Evolutionary conservation across 352 stramenopile genomes (phyloP), one percentile per base, ranked within the genome.

Genomic region (Phytophthora lateralis): DNA sequence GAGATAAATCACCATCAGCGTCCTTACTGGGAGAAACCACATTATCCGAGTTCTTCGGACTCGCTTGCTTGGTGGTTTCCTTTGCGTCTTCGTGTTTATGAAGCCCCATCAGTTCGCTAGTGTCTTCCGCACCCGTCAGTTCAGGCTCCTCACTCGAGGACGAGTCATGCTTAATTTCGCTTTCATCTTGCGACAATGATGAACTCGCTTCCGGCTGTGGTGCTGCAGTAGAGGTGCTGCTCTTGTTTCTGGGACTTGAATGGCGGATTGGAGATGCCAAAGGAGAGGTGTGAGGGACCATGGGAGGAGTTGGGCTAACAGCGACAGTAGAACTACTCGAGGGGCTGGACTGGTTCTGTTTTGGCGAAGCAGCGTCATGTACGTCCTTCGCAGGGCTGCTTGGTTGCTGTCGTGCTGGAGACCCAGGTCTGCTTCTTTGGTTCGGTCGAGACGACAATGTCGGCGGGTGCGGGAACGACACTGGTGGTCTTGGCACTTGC

Each of bases 231-330:
- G 18, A 15, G 15, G 18, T 45, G n/a, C 66, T 34, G 17, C 37
- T 48, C 32, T 72, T 51, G 21, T 32, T 51, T 11, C 24, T 58
- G 30, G 30, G 52, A 39, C 45, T 62, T 35, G 46, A 20, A 26
- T 64, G 30, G 8, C 35, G 32, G 35, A 57, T 37, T 24, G 46
- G 26, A 17, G 50, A 65, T 24, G 29, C 20, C 6, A 35, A 52
- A 56, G 60, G 18, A 51, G 44, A 55, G 15, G 37, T 34, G 34
- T 35, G 27, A 3, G 37, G 42, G n/a, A 24, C 51, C n/a, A 12
- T 20, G 43, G 27, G 50, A 47, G 34, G 58, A 42, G 26, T 55
- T 26, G 43, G 35, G 20, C 15, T 26, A 50, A 66, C 32, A 44
- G 17, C n/a, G 30, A 4, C 29, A 24, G 21, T 14, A 10, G 8